Evolutionary conservation across 805 yeast genomes (phyloP).

Genomic region (Maudiozyma serrabonitensis): DNA sequence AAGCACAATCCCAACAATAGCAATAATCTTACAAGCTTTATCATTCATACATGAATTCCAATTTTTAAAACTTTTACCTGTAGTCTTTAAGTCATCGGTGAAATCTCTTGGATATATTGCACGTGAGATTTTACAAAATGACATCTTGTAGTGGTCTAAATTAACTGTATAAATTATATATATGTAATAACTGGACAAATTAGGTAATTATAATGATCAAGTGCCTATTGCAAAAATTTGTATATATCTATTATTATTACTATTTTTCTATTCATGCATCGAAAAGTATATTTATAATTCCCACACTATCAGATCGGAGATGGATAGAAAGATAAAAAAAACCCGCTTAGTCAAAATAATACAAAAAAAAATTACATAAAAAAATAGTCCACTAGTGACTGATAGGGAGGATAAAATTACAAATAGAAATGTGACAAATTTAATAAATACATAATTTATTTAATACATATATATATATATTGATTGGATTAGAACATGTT

Average conservation of each 20-base stretch:
- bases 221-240: too few species aligned
- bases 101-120: conserved; percentile 9
- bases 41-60: conserved; percentile 82
- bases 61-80: conserved; percentile 40
- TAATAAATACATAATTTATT: background rate
- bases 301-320: too few species aligned
- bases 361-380: too few species aligned
- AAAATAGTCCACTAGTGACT: too few species aligned
- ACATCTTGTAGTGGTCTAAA: background rate
- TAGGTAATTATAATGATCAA: too few species aligned
- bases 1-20: conserved; percentile 59
- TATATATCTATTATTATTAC: too few species aligned
- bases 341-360: too few species aligned
- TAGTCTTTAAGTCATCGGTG: conserved; percentile 21
- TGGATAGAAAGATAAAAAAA: too few species aligned
- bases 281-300: too few species aligned
- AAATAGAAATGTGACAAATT: background rate
- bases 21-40: conserved; percentile 63
- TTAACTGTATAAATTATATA: too few species aligned
- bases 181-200: too few species aligned
- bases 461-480: background rate
- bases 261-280: too few species aligned
- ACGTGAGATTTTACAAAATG: background rate
- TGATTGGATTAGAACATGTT: background rate
- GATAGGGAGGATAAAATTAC: background rate